Conservation (phyloP, 2,329 filamentous ascomycete genomes). For the Sporothrix globosa region DNA sequence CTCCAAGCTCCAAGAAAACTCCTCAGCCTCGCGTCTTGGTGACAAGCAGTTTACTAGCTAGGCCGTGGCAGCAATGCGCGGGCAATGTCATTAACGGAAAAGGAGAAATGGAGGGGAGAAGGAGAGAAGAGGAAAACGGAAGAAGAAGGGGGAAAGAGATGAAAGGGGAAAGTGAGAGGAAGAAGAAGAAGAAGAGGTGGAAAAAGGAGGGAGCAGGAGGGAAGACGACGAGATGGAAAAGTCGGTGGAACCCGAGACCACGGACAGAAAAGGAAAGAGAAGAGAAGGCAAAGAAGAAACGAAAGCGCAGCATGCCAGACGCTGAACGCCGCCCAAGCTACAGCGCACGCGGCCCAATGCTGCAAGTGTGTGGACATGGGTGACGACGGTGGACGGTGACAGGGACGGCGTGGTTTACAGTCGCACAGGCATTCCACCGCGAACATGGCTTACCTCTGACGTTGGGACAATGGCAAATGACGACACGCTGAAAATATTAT, state of each 20-base stretch:
- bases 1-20: background rate
- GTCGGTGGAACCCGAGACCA: conserved; percentile 3
- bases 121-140: background rate
- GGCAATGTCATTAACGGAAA: background rate
- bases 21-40: conserved; percentile 8
- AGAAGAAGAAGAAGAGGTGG: background rate
- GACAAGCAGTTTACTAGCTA: background rate
- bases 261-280: conserved; percentile 1
- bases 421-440: background rate
- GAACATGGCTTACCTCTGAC: background rate
- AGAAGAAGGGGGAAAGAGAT: background rate
- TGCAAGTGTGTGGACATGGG: conserved; percentile 10
- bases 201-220: background rate
- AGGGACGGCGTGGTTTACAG: background rate
- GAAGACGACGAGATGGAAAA: conserved; percentile 8
- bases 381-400: background rate
- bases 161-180: background rate
- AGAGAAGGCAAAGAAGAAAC: background rate
- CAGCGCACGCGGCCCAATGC: conserved; percentile 9
- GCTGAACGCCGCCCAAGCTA: background rate
- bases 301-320: background rate
- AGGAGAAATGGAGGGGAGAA: background rate
- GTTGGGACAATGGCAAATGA: background rate
- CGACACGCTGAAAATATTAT: conserved; percentile 2
- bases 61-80: background rate